Base-by-base conservation (phyloP, 345 rosid genomes). In the Aquilaria malaccensis region DNA sequence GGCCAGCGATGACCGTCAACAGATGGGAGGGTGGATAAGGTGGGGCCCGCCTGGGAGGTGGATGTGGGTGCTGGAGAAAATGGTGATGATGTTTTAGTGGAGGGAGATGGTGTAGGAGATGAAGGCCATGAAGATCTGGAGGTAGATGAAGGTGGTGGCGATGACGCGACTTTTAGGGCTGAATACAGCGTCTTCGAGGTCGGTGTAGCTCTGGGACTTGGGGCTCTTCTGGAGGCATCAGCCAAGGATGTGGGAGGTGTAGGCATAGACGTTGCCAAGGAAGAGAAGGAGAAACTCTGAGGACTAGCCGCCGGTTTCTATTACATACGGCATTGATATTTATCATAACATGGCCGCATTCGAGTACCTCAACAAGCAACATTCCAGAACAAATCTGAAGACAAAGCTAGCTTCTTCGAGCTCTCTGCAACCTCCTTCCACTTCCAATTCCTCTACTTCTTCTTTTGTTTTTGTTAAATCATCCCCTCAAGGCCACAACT, bases 41-140 rank as follows among this genome's bases (percentile, higher is more conserved):
- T 63, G 37, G 76, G 63, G 70, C 7, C 43, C 2, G 2, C 43
- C 43, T 13, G 66, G 67, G 47, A 71, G 11, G 14, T 67, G 9
- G 1, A 74, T 9, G 15, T 13, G 33, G 1, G 69, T 68, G 54
- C 85, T 81, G 2, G 76, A 46, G 63, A 84, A 84, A 33, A 80
- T 84, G 11, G 73, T 76, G 11, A 11, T 13, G 12, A 89, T 58
- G 74, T 89, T 89, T 74, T 89, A 94, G 63, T 89, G 94, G 47
- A 89, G 91, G 4, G 89, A 80, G 66, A 89, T 89, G 41, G 96
- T 89, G 79, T 84, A 89, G 46, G 91, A 84, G 10, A 86, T 85
- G 30, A 86, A 83, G 51, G 85, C 79, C 96, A 89, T 83, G 86
- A 89, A 86, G 33, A 84, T 84, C 72, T 75, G 83, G 61, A 83